Conservation (phyloP, 169 alveolate species). For the Plasmodium malariae region DNA sequence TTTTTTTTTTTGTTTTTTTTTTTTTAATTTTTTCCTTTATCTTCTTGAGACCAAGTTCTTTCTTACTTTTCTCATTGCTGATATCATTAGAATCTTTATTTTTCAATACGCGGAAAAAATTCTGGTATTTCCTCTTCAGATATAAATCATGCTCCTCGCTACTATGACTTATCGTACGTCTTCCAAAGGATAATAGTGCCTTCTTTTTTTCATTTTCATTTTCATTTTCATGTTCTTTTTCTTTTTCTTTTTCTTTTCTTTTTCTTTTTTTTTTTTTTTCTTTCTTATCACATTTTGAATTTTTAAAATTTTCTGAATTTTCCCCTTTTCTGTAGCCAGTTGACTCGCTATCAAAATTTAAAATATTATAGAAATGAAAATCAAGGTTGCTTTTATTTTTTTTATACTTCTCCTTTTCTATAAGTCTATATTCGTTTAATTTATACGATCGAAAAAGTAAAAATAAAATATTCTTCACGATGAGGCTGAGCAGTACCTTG, state of each 20-base stretch:
- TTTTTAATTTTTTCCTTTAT: constrained; percentile 7
- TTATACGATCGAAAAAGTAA: constrained; percentile 61
- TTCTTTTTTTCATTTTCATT: not conserved
- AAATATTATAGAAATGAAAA: constrained; percentile 28
- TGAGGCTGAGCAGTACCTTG: constrained; percentile 42
- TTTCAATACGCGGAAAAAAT: not conserved
- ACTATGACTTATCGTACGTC: not conserved
- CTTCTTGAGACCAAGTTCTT: not conserved
- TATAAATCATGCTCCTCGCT: not conserved
- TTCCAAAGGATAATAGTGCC: not conserved
- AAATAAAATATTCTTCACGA: constrained; percentile 53
- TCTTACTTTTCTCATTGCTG: not conserved
- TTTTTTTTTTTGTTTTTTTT: constrained; percentile 7
- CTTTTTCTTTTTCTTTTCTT: not conserved
- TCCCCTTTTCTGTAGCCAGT: not conserved
- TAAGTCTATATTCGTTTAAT: constrained; percentile 47
- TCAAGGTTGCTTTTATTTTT: constrained; percentile 67
- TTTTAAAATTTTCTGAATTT: not conserved
- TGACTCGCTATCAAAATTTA: constrained; percentile 13
- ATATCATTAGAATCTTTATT: constrained; percentile 7
- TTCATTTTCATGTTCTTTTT: not conserved
- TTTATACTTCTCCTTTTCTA: constrained; percentile 67
- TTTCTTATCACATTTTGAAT: not conserved
- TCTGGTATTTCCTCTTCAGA: not conserved
- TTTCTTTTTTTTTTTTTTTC: not conserved